Evolutionary conservation across 2,329 filamentous ascomycete species (phyloP).

Genomic region (Zymoseptoria ardabiliae): DNA sequence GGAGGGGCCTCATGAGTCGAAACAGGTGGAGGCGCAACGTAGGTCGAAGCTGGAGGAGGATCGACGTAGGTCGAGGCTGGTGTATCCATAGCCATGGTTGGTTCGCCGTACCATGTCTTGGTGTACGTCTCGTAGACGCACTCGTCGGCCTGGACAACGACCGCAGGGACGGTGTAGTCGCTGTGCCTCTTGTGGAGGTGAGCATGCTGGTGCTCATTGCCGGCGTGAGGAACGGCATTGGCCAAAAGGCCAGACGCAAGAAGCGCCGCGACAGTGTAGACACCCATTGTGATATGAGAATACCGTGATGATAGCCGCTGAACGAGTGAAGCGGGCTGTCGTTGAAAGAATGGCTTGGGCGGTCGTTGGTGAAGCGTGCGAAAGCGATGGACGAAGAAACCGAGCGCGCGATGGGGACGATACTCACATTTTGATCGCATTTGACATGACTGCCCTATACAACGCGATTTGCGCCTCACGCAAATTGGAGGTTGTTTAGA

Average conservation of each 20-base stretch:
- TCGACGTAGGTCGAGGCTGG: slow-evolving; percentile 14
- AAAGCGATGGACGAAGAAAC: background rate
- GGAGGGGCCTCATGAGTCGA: slow-evolving; percentile 13
- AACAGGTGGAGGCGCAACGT: slow-evolving; percentile 15
- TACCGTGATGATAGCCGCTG: slow-evolving; percentile 16
- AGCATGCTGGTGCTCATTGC: slow-evolving; percentile 12
- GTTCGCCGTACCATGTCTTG: slow-evolving; percentile 60
- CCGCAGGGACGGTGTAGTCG: background rate
- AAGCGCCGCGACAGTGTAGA: slow-evolving; percentile 12
- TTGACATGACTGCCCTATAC: background rate
- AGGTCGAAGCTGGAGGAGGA: slow-evolving; percentile 28
- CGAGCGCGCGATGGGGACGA: background rate
- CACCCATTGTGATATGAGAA: slow-evolving; percentile 13
- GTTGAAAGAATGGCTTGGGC: slow-evolving; percentile 13
- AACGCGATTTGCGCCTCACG: background rate
- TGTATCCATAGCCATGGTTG: slow-evolving; percentile 36
- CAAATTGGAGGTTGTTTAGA: background rate
- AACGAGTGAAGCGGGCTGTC: slow-evolving; percentile 21
- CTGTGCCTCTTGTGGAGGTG: slow-evolving; percentile 13
- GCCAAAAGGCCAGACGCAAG: slow-evolving; percentile 12
- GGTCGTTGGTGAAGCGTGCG: background rate
- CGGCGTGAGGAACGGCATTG: slow-evolving; percentile 11
- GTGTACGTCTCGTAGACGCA: slow-evolving; percentile 71
- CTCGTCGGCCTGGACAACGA: slow-evolving; percentile 8
- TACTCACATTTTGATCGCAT: background rate